Conservation (phyloP, 352 stramenopile species). For the Phytophthora syringae region DNA sequence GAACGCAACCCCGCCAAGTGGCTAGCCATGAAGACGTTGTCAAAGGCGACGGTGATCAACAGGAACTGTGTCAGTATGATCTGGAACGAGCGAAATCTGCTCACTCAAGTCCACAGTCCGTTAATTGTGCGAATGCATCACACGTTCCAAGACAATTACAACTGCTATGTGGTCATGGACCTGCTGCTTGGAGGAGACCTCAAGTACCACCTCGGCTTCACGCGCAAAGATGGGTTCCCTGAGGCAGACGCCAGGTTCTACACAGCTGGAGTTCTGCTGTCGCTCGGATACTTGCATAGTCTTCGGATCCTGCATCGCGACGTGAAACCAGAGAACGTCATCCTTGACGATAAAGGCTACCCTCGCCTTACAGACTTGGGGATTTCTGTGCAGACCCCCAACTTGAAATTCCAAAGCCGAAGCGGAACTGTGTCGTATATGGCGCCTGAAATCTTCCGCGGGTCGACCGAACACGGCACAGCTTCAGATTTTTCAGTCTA, state of each 20-base stretch:
- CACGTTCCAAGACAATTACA: slow-evolving; percentile 66
- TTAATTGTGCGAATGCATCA: slow-evolving; percentile 72
- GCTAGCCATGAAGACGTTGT: slow-evolving; percentile 80
- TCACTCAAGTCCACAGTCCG: slow-evolving; percentile 54
- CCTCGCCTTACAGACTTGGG: slow-evolving; percentile 77
- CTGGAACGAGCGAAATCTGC: slow-evolving; percentile 78
- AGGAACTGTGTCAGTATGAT: slow-evolving; percentile 76
- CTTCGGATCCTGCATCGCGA: slow-evolving; percentile 80
- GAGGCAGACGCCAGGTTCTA: slow-evolving; percentile 68
- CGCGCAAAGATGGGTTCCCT: slow-evolving; percentile 58
- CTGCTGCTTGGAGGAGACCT: slow-evolving; percentile 76
- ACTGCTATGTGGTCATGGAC: slow-evolving; percentile 86
- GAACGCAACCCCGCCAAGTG: slow-evolving; percentile 55
- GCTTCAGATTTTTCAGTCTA: slow-evolving; percentile 67
- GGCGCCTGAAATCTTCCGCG: slow-evolving; percentile 71
- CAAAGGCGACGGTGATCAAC: slow-evolving; percentile 61
- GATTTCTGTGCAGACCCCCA: slow-evolving; percentile 61
- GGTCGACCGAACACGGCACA: slow-evolving; percentile 58
- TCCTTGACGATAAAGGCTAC: slow-evolving; percentile 82
- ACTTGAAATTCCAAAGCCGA: slow-evolving; percentile 52
- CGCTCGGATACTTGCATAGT: slow-evolving; percentile 72
- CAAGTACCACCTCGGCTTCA: slow-evolving; percentile 66
- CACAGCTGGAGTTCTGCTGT: slow-evolving; percentile 59
- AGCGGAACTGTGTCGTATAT: slow-evolving; percentile 78
- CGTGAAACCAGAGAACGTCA: slow-evolving; percentile 88